Evolutionary conservation across 2,329 filamentous ascomycete genomes (phyloP).

Genomic region (Epichloe baconii): DNA sequence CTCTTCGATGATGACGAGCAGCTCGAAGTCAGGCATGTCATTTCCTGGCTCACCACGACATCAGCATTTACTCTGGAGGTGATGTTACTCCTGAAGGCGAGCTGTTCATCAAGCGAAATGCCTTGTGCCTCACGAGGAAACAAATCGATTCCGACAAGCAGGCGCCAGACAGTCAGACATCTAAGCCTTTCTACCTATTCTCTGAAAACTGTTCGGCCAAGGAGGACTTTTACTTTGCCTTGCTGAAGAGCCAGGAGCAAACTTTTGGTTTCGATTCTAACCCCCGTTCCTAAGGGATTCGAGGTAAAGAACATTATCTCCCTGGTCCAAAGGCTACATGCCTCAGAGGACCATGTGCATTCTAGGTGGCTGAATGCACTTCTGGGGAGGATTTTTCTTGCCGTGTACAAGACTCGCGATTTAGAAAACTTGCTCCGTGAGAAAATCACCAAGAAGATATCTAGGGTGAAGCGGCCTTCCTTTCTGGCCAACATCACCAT

Average conservation of each 20-base stretch:
- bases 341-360: constrained; percentile 79
- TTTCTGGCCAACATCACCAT: constrained; percentile 81
- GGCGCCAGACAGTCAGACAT: constrained; percentile 40
- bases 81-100: constrained; percentile 76
- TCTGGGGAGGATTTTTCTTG: constrained; percentile 76
- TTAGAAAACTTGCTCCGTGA: constrained; percentile 65
- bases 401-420: constrained; percentile 71
- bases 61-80: constrained; percentile 74
- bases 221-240: constrained; percentile 93
- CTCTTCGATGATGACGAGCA: constrained; percentile 94
- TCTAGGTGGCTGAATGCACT: constrained; percentile 91
- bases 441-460: constrained; percentile 93
- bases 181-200: constrained; percentile 86
- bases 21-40: constrained; percentile 89
- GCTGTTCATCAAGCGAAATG: constrained; percentile 89
- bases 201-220: constrained; percentile 93
- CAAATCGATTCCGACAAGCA: constrained; percentile 35
- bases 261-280: constrained; percentile 38
- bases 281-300: constrained; percentile 61
- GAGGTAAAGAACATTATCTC: constrained; percentile 78
- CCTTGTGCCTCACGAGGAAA: constrained; percentile 65
- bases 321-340: constrained; percentile 80
- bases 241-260: constrained; percentile 73
- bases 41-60: constrained; percentile 81
- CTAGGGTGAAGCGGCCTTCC: constrained; percentile 78